phyloP scores from a whole-genome alignment of 2,329 filamentous ascomycete species.

The Gliomastix tumulicola region DNA sequence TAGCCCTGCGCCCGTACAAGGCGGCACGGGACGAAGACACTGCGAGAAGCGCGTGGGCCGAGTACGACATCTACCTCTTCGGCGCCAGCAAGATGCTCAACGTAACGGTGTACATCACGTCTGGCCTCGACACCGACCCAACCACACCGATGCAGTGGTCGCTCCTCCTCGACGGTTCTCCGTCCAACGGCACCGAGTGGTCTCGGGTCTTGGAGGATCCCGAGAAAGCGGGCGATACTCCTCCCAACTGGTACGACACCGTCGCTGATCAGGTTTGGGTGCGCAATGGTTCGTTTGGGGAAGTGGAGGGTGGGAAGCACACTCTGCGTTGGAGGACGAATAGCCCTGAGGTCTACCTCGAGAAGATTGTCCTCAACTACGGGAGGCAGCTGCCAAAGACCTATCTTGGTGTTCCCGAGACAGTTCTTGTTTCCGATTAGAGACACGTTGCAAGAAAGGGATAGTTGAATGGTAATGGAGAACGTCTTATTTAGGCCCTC shows the following conservation, averaged over 20 bases:
- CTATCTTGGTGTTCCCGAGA: slow-evolving; percentile 20
- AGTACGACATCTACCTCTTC: slow-evolving; percentile 19
- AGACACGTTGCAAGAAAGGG: too few relatives aligned
- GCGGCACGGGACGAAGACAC: not conserved
- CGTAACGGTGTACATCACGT: slow-evolving; percentile 20
- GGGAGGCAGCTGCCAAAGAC: slow-evolving; percentile 2
- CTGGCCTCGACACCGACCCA: slow-evolving; percentile 36
- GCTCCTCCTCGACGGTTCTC: slow-evolving; percentile 20
- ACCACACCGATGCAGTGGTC: slow-evolving; percentile 37
- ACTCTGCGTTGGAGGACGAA: slow-evolving; percentile 16
- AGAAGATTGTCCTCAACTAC: slow-evolving; percentile 19
- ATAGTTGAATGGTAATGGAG: too few relatives aligned
- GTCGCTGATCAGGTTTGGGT: slow-evolving; percentile 40
- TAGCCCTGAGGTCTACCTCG: slow-evolving; percentile 20
- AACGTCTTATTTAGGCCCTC: too few relatives aligned
- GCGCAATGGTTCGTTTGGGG: slow-evolving; percentile 17
- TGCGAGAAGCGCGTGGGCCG: slow-evolving; percentile 7
- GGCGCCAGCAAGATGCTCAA: slow-evolving; percentile 20
- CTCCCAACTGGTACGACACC: slow-evolving; percentile 35
- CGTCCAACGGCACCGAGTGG: not conserved
- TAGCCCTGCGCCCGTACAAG: slow-evolving; percentile 5
- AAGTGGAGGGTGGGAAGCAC: slow-evolving; percentile 11
- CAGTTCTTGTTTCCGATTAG: too few relatives aligned
- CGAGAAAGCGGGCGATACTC: slow-evolving; percentile 19
- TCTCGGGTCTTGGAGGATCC: not conserved